Base-by-base conservation (phyloP, 1,139 yeast genomes). In the Suhomyces kunorum region DNA sequence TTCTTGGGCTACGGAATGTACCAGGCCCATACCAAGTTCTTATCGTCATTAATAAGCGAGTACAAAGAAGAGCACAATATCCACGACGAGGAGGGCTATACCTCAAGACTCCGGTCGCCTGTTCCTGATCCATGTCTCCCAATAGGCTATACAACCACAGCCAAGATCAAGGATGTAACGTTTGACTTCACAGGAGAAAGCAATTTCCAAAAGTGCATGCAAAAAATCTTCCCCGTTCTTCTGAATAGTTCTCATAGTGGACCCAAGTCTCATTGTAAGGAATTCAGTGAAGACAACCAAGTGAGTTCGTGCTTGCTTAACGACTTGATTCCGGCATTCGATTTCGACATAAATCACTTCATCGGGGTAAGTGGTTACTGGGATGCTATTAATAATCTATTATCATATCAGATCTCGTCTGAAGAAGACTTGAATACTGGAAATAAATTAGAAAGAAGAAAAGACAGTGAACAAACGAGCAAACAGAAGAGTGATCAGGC, bases 311-410 rank as follows among this genome's bases (percentile, higher is more conserved):
- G 85, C 54, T 58, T 80, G n/a, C 56, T 78, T 30, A 67, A 66
- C 39, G 82, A 80, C 44, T 56, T 68, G 30, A 70, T 78, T 14
- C 95, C 95, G 0, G 74, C 80, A 1, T 80, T 87, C 61, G 87
- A 83, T 50, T 81, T 85, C 50, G 81, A 76, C 39, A 65, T 79
- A 28, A 80, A 81, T 49, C 82, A 80, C 48, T 86, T 86, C 47
- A 74, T 83, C 22, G 95, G 94, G 0, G 88, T 87, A 2, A 82
- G 89, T 51, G 95, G 89, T 31, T 86, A 84, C 60, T 86, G 89
- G 87, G 86, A 85, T 56, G 79, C 88, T 3, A 68, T 83, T 8
- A 74, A 75, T 17, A 71, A 70, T 25, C 66, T 81, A 3, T 59
- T 70, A 28, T 58, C 63, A 2, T 64, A 67, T 40, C 59, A 59